phyloP scores from a whole-genome alignment of 2,329 filamentous ascomycete species.

The Aureobasidium namibiae region DNA sequence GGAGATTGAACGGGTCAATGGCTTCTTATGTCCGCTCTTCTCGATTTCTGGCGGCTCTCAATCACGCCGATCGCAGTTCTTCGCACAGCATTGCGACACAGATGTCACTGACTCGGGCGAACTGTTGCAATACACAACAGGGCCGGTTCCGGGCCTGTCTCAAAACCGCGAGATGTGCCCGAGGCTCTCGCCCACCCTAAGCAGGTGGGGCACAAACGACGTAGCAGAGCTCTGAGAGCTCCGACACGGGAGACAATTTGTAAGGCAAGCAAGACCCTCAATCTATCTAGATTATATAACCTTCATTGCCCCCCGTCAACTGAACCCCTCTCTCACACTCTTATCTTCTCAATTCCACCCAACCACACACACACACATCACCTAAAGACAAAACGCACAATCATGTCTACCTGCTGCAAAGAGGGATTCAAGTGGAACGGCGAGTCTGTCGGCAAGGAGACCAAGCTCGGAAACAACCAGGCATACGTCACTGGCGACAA shows the following conservation, averaged over 20 bases:
- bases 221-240: not conserved
- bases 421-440: slow-evolving; percentile 24
- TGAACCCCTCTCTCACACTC: not conserved
- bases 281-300: not conserved
- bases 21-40: too few species aligned
- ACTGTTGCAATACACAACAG: too few species aligned
- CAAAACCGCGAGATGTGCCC: not conserved
- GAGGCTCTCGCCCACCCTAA: not conserved
- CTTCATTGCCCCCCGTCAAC: not conserved
- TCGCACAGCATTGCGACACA: not conserved
- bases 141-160: not conserved
- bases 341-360: not conserved
- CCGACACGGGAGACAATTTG: not conserved
- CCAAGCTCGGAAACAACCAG: slow-evolving; percentile 18
- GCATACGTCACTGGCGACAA: slow-evolving; percentile 23
- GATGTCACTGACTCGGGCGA: not conserved
- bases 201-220: not conserved
- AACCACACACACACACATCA: not conserved
- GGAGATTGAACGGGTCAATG: too few species aligned
- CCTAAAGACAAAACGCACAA: too few species aligned
- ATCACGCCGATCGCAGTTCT: not conserved
- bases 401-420: slow-evolving; percentile 18
- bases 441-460: slow-evolving; percentile 17
- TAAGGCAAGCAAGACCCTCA: not conserved
- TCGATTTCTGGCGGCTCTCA: too few species aligned